These are phyloP conservation scores for Clathrospora elynae DNA, from an alignment of 2,329 filamentous ascomycete genomes.

Conservation along the genomic window DNA sequence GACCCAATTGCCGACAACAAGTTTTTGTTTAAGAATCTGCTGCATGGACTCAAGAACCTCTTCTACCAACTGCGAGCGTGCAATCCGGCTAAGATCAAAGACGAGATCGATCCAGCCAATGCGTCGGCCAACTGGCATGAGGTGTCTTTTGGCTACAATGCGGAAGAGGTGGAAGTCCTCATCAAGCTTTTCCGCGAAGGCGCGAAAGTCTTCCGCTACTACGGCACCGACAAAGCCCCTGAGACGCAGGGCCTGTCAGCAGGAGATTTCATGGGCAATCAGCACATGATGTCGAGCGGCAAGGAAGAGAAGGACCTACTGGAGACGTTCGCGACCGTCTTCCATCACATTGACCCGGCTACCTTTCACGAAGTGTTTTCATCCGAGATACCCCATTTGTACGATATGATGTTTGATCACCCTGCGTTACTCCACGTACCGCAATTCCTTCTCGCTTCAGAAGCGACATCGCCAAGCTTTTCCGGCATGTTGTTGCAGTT, in stretches of 20 bases:
- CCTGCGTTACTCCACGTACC: slow-evolving; percentile 91
- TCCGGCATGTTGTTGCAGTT: slow-evolving; percentile 98
- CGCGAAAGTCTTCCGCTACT: slow-evolving; percentile 95
- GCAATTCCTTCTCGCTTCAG: slow-evolving; percentile 97
- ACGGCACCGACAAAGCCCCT: slow-evolving; percentile 81
- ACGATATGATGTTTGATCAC: slow-evolving; percentile 98
- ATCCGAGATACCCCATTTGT: slow-evolving; percentile 93
- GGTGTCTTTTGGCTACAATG: slow-evolving; percentile 93
- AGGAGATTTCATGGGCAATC: slow-evolving; percentile 90
- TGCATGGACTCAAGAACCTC: slow-evolving; percentile 94
- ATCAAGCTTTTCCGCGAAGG: slow-evolving; percentile 97
- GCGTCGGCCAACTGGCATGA: slow-evolving; percentile 92
- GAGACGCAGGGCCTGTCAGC: slow-evolving; percentile 79
- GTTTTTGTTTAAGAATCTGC: slow-evolving; percentile 93
- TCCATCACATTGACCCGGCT: slow-evolving; percentile 96
- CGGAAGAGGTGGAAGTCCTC: slow-evolving; percentile 94
- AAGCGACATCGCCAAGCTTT: slow-evolving; percentile 96
- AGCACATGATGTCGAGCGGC: slow-evolving; percentile 90
- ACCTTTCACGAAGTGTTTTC: slow-evolving; percentile 99
- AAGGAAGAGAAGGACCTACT: slow-evolving; percentile 97
- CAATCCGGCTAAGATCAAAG: slow-evolving; percentile 66
- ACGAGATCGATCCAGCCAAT: slow-evolving; percentile 72
- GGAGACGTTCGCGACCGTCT: slow-evolving; percentile 97
- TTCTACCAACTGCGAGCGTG: slow-evolving; percentile 94
- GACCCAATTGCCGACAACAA: slow-evolving; percentile 97